Conservation (phyloP, 2,329 filamentous ascomycete genomes). For the Neurospora sp. region DNA sequence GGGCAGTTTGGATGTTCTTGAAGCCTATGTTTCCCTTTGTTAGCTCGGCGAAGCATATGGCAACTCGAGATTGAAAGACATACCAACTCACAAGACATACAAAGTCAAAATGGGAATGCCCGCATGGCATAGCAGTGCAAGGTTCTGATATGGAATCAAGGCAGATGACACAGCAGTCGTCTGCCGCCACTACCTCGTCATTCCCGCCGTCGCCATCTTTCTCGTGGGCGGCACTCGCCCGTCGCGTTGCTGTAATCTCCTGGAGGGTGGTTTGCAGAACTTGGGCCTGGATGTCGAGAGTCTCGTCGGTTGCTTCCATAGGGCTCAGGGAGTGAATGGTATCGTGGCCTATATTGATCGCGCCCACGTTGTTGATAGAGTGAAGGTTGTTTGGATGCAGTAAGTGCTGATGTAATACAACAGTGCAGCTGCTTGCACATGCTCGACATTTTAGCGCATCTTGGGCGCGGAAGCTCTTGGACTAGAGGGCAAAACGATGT, state of each 20-base stretch:
- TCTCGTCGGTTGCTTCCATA: conserved; percentile 20
- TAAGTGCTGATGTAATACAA: neutral
- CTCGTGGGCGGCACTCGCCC: conserved; percentile 15
- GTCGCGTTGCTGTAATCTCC: conserved; percentile 25
- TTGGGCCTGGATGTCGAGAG: conserved; percentile 29
- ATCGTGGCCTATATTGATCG: neutral
- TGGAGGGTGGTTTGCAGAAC: conserved; percentile 35
- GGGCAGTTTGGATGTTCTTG: conserved; percentile 64
- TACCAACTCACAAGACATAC: conserved; percentile 71
- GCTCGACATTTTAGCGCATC: neutral
- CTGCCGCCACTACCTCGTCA: conserved; percentile 18
- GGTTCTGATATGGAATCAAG: conserved; percentile 64
- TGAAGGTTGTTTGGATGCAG: neutral
- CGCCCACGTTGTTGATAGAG: neutral
- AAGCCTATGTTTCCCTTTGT: conserved; percentile 27
- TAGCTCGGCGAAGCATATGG: neutral
- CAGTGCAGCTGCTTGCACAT: neutral
- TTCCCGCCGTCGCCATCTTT: conserved; percentile 7
- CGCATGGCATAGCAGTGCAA: conserved; percentile 65
- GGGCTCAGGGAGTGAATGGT: neutral
- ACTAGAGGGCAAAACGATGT: no score
- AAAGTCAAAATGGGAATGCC: conserved; percentile 76
- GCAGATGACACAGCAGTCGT: conserved; percentile 70
- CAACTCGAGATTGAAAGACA: neutral
- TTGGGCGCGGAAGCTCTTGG: neutral